These are phyloP conservation scores for Backusella luteola DNA, from an alignment of 192 early-diverging fungal genomes.

Conservation along the genomic window DNA sequence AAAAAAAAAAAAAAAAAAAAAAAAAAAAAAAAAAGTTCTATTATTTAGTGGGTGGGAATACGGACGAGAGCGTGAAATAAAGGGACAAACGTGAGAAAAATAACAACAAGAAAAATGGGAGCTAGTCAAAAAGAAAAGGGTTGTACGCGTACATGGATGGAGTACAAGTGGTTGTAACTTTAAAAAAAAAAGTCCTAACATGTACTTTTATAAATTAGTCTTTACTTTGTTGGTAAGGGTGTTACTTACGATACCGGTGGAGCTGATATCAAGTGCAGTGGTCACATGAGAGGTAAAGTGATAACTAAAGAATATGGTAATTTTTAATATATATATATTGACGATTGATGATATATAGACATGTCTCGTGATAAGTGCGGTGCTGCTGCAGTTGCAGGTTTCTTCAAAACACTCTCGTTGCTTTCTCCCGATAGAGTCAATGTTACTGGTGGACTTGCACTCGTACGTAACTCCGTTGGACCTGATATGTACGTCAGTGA, in stretches of 20 bases:
- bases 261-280: slow-evolving; percentile 80
- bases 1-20: too few relatives aligned
- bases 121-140: background rate
- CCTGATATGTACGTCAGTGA: slow-evolving; percentile 80
- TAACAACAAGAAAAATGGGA: background rate
- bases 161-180: background rate
- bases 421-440: slow-evolving; percentile 66
- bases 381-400: slow-evolving; percentile 79
- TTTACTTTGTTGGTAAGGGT: slow-evolving; percentile 89
- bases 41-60: background rate
- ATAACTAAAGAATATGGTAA: background rate
- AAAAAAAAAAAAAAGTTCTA: background rate
- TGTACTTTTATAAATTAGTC: slow-evolving; percentile 34
- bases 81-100: background rate
- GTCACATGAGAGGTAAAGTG: slow-evolving; percentile 67
- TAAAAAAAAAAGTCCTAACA: background rate
- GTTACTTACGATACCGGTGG: slow-evolving; percentile 92
- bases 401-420: slow-evolving; percentile 68
- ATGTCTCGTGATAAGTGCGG: slow-evolving; percentile 94
- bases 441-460: slow-evolving; percentile 68
- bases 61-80: background rate
- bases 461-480: slow-evolving; percentile 84
- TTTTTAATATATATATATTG: background rate
- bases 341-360: slow-evolving; percentile 16
- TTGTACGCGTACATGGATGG: background rate